Percentiles rank a stretch among this genome's conserved stretches.
Conservation (phyloP, 2,329 filamentous ascomycete species). For the Aspergillus pseudonomiae region DNA sequence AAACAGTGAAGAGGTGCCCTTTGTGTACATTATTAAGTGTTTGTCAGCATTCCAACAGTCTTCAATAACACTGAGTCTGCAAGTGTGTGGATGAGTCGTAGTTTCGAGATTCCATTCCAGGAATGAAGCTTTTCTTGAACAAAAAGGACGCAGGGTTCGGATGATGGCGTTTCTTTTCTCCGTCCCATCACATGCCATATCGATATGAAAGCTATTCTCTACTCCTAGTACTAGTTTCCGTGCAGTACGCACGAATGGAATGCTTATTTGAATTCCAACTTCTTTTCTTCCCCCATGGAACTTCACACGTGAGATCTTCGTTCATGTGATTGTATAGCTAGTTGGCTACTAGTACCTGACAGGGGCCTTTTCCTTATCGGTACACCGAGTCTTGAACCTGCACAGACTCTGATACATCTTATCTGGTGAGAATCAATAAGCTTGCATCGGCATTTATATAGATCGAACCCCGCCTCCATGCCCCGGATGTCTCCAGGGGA, state of each 20-base stretch:
- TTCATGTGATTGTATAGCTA: not conserved
- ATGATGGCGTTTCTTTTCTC: not conserved
- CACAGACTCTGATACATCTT: not conserved
- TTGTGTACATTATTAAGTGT: not conserved
- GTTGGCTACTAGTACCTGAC: not conserved
- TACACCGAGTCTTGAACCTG: not conserved
- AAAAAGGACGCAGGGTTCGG: not conserved
- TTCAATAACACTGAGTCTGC: not conserved
- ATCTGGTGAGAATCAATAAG: not conserved
- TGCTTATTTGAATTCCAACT: not conserved
- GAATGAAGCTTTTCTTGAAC: not conserved
- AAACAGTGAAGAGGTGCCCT: not conserved
- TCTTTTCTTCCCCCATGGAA: not conserved
- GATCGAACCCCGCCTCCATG: not conserved
- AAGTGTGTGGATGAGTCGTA: not conserved
- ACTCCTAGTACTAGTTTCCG: not conserved
- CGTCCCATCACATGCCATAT: not conserved
- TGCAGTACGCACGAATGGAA: not conserved
- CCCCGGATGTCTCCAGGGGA: not conserved
- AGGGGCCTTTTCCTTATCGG: not conserved
- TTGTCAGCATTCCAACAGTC: not conserved
- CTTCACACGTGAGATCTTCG: not conserved
- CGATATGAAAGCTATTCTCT: not conserved
- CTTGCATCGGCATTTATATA: not conserved
- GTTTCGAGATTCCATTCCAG: not conserved